phyloP scores from a whole-genome alignment of 2,329 filamentous ascomycete genomes.

The Fusarium sp. region DNA sequence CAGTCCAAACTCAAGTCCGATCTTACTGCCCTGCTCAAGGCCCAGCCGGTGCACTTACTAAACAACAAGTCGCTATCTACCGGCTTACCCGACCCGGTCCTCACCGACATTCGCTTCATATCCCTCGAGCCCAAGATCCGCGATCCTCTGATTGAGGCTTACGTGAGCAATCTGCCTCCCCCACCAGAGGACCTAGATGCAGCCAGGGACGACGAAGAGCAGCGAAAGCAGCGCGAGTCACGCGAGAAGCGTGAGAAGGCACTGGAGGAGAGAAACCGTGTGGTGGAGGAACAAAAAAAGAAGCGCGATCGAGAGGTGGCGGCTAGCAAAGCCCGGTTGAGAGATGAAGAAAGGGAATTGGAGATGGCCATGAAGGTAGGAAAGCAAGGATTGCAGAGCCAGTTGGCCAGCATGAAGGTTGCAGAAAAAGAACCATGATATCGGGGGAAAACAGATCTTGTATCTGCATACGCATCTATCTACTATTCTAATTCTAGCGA shows the following conservation, averaged over 20 bases:
- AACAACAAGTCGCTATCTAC: constrained; percentile 66
- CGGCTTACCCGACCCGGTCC: constrained; percentile 67
- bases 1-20: constrained; percentile 74
- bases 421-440: constrained; percentile 34
- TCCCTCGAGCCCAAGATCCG: constrained; percentile 68
- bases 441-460: not conserved
- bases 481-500: constrained; percentile 4
- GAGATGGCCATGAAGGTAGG: constrained; percentile 73
- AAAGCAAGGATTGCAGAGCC: constrained; percentile 70
- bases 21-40: constrained; percentile 69
- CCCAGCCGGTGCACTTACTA: constrained; percentile 64
- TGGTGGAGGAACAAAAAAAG: constrained; percentile 70
- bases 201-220: constrained; percentile 60
- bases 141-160: constrained; percentile 71
- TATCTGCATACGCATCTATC: constrained; percentile 11
- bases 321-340: constrained; percentile 66
- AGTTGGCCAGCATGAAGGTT: constrained; percentile 54
- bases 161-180: constrained; percentile 69
- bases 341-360: constrained; percentile 73
- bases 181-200: constrained; percentile 57
- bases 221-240: constrained; percentile 58
- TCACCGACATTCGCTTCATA: constrained; percentile 74
- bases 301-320: constrained; percentile 66
- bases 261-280: constrained; percentile 68
- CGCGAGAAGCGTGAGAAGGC: constrained; percentile 70